These are phyloP conservation scores for Pyrus communis DNA, from an alignment of 306 rosid genomes.

Conservation along the genomic window DNA sequence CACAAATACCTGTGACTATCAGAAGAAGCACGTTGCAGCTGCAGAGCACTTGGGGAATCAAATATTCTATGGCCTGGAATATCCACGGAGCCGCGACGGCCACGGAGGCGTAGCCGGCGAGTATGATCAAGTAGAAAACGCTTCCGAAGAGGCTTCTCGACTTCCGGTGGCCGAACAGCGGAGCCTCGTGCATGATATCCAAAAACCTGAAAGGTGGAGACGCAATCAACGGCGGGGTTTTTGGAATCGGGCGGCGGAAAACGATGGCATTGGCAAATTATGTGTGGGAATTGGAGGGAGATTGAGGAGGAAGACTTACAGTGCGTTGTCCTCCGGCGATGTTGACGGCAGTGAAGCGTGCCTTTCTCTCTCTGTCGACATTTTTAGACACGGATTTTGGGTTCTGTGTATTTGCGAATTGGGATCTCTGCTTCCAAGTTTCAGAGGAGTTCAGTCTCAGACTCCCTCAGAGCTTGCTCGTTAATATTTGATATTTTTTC, in stretches of 20 bases:
- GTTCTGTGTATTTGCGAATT: not conserved
- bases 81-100: constrained; percentile 76
- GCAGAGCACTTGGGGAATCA: constrained; percentile 60
- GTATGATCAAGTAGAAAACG: constrained; percentile 57
- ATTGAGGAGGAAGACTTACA: constrained; percentile 11
- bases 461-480: not conserved
- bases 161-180: constrained; percentile 82
- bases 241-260: not conserved
- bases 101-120: constrained; percentile 60
- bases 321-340: constrained; percentile 25
- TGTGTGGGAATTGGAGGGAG: not conserved
- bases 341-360: constrained; percentile 18
- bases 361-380: constrained; percentile 28
- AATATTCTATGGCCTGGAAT: constrained; percentile 37
- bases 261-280: not conserved
- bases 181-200: constrained; percentile 93
- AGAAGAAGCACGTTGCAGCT: constrained; percentile 78
- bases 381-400: not conserved
- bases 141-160: constrained; percentile 75
- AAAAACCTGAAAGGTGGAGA: constrained; percentile 50
- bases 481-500: not conserved
- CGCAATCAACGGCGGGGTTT: not conserved
- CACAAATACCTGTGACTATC: constrained; percentile 62
- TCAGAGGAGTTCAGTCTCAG: not conserved
- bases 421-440: not conserved